Percentiles rank a stretch among this genome's conserved stretches.
Evolutionary conservation across 768 basidiomycete species (phyloP).

Genomic region (Amanita subjunquillea): DNA sequence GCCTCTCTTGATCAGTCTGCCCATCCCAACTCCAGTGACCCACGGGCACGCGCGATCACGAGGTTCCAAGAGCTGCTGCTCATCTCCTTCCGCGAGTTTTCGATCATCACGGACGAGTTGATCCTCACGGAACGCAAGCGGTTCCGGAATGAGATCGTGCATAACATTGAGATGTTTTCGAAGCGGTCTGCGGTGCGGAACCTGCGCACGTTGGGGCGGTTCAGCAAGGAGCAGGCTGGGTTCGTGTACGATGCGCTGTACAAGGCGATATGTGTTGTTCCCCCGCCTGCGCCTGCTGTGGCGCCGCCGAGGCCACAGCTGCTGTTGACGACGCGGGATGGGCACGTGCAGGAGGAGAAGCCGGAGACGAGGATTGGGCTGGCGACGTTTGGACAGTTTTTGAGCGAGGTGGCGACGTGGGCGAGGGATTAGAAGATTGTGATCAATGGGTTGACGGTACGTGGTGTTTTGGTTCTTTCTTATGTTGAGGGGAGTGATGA

Average conservation of each 20-base stretch:
- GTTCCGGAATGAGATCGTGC: conserved; percentile 82
- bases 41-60: conserved; percentile 86
- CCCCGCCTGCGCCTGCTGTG: conserved; percentile 54
- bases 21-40: conserved; percentile 80
- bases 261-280: conserved; percentile 67
- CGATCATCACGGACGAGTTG: conserved; percentile 90
- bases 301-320: conserved; percentile 26
- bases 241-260: conserved; percentile 90
- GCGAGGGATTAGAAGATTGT: conserved; percentile 90
- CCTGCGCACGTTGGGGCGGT: conserved; percentile 66
- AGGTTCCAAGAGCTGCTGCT: conserved; percentile 95
- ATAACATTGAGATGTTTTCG: conserved; percentile 89
- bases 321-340: conserved; percentile 47
- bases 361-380: conserved; percentile 86
- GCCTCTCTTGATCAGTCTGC: conserved; percentile 89
- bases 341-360: conserved; percentile 46
- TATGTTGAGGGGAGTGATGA: conserved; percentile 3
- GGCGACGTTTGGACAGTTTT: conserved; percentile 77
- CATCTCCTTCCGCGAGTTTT: conserved; percentile 96
- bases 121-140: conserved; percentile 79
- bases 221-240: conserved; percentile 81
- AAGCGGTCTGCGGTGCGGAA: conserved; percentile 88
- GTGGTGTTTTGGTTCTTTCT: too few relatives aligned
- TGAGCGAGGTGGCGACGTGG: conserved; percentile 93
- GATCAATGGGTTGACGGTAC: conserved; percentile 82